A percentile compares a stretch with the other conserved stretches of the same genome.
Evolutionary conservation across 1,284 basidiomycete species (phyloP).

Genomic region (Testicularia cyperi): DNA sequence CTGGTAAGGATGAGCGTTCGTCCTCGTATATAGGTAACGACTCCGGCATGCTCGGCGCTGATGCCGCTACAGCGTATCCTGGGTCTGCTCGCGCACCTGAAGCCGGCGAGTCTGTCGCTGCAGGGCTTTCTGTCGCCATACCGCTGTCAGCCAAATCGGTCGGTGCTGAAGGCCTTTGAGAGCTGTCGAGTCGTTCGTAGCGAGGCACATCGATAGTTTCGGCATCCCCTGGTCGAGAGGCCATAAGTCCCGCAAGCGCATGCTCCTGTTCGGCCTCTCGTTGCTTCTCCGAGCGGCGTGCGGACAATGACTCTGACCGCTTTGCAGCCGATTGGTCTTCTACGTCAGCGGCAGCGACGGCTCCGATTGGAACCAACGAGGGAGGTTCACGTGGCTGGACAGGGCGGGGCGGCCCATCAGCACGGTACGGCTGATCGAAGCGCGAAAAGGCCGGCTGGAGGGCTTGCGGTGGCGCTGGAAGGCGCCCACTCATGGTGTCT

Average conservation of each 20-base stretch:
- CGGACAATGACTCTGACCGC: slow-evolving; percentile 1
- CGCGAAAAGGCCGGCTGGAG: slow-evolving; percentile 36
- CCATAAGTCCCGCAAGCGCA: slow-evolving; percentile 18
- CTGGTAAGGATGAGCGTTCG: too few relatives aligned
- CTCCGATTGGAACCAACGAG: too few relatives aligned
- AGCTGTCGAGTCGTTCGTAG: slow-evolving; percentile 8
- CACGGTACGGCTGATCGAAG: slow-evolving; percentile 42
- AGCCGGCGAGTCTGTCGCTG: too few relatives aligned
- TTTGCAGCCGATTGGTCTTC: too few relatives aligned
- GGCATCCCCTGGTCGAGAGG: slow-evolving; percentile 8
- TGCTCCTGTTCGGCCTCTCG: slow-evolving; percentile 28
- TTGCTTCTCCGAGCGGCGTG: slow-evolving; percentile 28
- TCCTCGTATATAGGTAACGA: too few relatives aligned
- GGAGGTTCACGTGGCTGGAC: slow-evolving; percentile 1
- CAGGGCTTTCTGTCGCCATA: too few relatives aligned
- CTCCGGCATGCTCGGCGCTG: too few relatives aligned
- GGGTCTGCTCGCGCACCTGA: too few relatives aligned
- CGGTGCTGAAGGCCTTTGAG: slow-evolving; percentile 4
- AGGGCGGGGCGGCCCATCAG: slow-evolving; percentile 6
- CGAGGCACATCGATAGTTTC: slow-evolving; percentile 9
- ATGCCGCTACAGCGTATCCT: too few relatives aligned
- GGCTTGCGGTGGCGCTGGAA: slow-evolving; percentile 35
- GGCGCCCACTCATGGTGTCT: background rate
- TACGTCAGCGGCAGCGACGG: too few relatives aligned
- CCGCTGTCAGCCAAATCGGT: too few relatives aligned